Evolutionary conservation across 371 early-diverging fungal genomes (phyloP), one percentile per base, ranked within the genome.

Genomic region (Cladochytrium tenue): DNA sequence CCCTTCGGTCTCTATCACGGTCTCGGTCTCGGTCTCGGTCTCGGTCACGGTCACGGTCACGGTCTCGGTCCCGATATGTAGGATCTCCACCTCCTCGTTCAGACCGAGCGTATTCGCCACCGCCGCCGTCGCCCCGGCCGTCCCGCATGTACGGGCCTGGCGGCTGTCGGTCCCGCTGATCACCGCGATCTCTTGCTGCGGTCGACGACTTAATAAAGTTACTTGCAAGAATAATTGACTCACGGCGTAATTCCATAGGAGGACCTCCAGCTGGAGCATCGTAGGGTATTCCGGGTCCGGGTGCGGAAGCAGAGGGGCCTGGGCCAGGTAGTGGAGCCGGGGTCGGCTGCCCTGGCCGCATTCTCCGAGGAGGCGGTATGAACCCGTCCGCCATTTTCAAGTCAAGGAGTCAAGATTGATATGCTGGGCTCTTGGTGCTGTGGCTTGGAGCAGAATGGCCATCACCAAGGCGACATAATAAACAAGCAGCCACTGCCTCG

Each of bases 1-100:
- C 58, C 25, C 55, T n/a, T 1, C 31, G 32, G 10, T 25, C 31
- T 3, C 58, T 26, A 58, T 58, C 58, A 1, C 58, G 27, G 26
- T 58, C 58, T 10, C 58, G 43, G 20, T 43, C 43, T 43, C 43
- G 7, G 43, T 43, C 43, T 43, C 43, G 7, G 43, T 43, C 43
- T 43, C 43, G 7, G 13, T 43, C 43, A 13, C 43, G 7, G 43
- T 43, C 43, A 13, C 43, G 7, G 43, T 43, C 43, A 13, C 43
- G 7, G 43, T 43, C 43, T 43, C 43, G 43, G 43, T 43, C 43
- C 43, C 43, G 43, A 7, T 43, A 7, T 43, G 13, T 43, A 13
- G 43, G 43, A 20, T 20, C 43, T 7, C 20, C 43, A 43, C 43
- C 13, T 43, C 20, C 13, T 20, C 13, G 20, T 7, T 20, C 43